Conservation (phyloP, 2,329 filamentous ascomycete genomes). For the Hypocreales sp. region DNA sequence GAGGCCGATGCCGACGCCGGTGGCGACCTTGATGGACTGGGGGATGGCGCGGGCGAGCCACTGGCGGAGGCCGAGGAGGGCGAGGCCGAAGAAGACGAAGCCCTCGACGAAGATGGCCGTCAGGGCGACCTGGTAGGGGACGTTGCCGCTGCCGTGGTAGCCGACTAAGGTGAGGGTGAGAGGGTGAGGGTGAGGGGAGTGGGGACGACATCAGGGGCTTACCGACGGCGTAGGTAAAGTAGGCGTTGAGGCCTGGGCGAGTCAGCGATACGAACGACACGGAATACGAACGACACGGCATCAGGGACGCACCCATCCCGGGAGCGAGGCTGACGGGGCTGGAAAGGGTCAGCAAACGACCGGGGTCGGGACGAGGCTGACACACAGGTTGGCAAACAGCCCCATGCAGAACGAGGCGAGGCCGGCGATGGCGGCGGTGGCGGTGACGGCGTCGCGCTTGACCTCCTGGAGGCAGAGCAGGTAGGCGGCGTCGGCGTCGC, state of each 20-base stretch:
- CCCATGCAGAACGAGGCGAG: conserved; percentile 75
- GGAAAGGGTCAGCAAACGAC: background rate
- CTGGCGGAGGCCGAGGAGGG: conserved; percentile 67
- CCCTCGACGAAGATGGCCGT: conserved; percentile 85
- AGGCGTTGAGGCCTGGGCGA: conserved; percentile 53
- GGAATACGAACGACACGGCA: too few species aligned
- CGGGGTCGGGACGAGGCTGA: conserved; percentile 4
- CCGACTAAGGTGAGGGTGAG: conserved; percentile 36
- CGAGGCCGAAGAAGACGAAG: conserved; percentile 68
- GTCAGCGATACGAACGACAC: conserved; percentile 1
- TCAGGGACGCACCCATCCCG: conserved; percentile 21
- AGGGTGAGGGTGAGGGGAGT: conserved; percentile 7
- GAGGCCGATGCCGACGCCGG: conserved; percentile 71
- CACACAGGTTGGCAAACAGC: conserved; percentile 58
- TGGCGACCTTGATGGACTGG: conserved; percentile 72
- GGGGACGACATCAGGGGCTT: conserved; percentile 4
- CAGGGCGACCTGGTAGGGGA: conserved; percentile 61
- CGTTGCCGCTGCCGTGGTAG: conserved; percentile 53
- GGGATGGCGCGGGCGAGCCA: conserved; percentile 79
- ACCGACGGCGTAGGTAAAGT: conserved; percentile 58
- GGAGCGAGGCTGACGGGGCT: conserved; percentile 23
- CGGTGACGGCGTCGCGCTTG: conserved; percentile 69
- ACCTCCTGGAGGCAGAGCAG: conserved; percentile 46
- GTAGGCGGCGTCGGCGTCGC: conserved; percentile 40
- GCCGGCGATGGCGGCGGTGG: conserved; percentile 69